phyloP scores from a whole-genome alignment of 495 filamentous ascomycete species.

The Bombardia bombarda region DNA sequence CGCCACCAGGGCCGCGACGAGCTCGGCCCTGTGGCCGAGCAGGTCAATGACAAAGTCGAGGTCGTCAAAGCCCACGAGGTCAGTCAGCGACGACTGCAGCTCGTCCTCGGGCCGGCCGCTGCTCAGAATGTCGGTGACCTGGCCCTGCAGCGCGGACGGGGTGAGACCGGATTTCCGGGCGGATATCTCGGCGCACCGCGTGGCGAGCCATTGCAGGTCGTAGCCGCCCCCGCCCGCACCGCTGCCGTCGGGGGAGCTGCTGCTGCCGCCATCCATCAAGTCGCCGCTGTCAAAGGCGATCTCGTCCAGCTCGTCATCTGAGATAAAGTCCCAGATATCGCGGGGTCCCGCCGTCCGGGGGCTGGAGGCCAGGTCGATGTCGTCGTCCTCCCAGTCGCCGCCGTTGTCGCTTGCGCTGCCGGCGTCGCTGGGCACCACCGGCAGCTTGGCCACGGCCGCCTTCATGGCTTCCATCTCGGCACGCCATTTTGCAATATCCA shows the following conservation, averaged over 20 bases:
- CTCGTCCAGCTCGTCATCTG: conserved; percentile 57
- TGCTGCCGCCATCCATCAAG: conserved; percentile 7
- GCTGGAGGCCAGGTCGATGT: conserved; percentile 55
- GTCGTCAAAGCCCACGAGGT: conserved; percentile 87
- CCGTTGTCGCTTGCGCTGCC: conserved; percentile 4
- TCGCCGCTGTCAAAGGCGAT: conserved; percentile 36
- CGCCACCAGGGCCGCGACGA: conserved; percentile 34
- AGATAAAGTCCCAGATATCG: conserved; percentile 87
- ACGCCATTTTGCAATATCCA: conserved; percentile 27
- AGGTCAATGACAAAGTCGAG: conserved; percentile 83
- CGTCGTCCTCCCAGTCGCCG: conserved; percentile 28
- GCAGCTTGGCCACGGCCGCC: conserved; percentile 31
- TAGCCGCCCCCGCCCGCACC: conserved; percentile 20
- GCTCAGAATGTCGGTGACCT: conserved; percentile 60
- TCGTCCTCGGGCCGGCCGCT: conserved; percentile 68
- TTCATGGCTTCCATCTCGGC: conserved; percentile 40
- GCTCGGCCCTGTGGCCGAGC: conserved; percentile 60
- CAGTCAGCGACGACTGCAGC: conserved; percentile 80
- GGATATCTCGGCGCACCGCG: conserved; percentile 55
- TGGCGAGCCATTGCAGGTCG: conserved; percentile 52
- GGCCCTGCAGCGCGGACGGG: conserved; percentile 53
- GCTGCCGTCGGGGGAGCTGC: conserved; percentile 15
- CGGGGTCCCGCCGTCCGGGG: conserved; percentile 56
- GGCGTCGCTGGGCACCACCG: conserved; percentile 6
- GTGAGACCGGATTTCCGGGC: conserved; percentile 54